A percentile compares a stretch with the other conserved stretches of the same genome.
Evolutionary conservation across 768 basidiomycete genomes (phyloP).

Genomic region (Boletus fagicola): DNA sequence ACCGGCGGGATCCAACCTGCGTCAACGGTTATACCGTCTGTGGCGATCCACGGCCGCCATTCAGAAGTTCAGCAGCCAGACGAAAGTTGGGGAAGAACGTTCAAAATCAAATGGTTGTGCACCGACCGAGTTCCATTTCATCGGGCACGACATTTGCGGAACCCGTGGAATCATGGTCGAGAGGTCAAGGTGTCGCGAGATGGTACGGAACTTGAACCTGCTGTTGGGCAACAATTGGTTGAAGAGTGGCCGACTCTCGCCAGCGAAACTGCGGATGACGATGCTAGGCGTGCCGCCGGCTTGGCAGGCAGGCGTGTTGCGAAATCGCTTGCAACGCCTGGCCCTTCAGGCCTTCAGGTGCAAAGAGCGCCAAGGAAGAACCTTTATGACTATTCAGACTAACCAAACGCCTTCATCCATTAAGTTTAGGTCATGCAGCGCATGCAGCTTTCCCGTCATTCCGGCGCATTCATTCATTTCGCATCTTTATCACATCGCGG

Average conservation of each 20-base stretch:
- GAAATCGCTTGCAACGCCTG: background rate
- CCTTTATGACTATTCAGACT: background rate
- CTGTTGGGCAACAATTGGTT: conserved; percentile 62
- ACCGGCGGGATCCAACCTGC: conserved; percentile 1
- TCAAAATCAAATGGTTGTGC: conserved; percentile 81
- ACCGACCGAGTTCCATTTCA: conserved; percentile 71
- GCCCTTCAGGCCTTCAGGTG: background rate
- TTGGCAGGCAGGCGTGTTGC: conserved; percentile 1
- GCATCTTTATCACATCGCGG: too few relatives aligned
- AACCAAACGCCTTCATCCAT: background rate
- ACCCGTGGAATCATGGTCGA: conserved; percentile 88
- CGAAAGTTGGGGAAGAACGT: conserved; percentile 69
- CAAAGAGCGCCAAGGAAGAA: background rate
- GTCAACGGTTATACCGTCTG: background rate
- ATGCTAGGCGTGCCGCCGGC: background rate
- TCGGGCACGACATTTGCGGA: conserved; percentile 75
- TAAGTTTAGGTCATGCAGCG: background rate
- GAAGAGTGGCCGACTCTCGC: conserved; percentile 61
- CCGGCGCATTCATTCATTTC: background rate
- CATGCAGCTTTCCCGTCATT: background rate
- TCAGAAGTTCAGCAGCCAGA: conserved; percentile 16
- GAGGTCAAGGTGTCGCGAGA: conserved; percentile 83
- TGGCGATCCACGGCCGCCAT: background rate
- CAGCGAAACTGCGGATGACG: conserved; percentile 9
- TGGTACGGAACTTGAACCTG: conserved; percentile 90